Evolutionary conservation across 441 rosid species (phyloP).

Genomic region (Capsella rubella): DNA sequence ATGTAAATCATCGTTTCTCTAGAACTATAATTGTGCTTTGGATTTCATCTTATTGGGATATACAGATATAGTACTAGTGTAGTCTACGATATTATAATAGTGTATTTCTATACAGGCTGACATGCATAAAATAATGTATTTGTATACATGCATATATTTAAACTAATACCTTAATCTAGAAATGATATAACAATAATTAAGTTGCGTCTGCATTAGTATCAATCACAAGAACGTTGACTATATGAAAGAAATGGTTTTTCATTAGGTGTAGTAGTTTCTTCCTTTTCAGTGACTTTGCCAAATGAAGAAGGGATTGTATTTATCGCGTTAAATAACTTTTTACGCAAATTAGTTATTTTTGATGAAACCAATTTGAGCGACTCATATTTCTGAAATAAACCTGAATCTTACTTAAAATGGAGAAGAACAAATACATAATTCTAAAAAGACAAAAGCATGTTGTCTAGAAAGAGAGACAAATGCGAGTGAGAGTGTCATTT

Average conservation of each 20-base stretch:
- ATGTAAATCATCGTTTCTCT: no score
- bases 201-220: no score
- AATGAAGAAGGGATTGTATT: not conserved
- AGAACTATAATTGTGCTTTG: no score
- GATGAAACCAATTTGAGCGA: constrained; percentile 14
- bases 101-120: no score
- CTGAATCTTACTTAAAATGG: constrained; percentile 6
- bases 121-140: no score
- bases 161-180: no score
- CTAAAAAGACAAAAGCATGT: constrained; percentile 7
- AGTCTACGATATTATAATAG: no score
- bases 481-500: constrained; percentile 45
- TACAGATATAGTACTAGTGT: no score
- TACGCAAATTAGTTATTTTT: not conserved
- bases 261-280: not conserved
- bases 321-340: not conserved
- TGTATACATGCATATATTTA: no score
- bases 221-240: no score
- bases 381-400: constrained; percentile 14
- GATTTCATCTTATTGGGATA: no score
- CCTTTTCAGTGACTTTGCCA: not conserved
- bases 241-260: not conserved
- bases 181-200: no score
- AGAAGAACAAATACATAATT: not conserved
- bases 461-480: constrained; percentile 16